A percentile compares a stretch with the other conserved stretches of the same genome.
Conservation (phyloP, 371 early-diverging fungal species). For the Mucor velutinosus region DNA sequence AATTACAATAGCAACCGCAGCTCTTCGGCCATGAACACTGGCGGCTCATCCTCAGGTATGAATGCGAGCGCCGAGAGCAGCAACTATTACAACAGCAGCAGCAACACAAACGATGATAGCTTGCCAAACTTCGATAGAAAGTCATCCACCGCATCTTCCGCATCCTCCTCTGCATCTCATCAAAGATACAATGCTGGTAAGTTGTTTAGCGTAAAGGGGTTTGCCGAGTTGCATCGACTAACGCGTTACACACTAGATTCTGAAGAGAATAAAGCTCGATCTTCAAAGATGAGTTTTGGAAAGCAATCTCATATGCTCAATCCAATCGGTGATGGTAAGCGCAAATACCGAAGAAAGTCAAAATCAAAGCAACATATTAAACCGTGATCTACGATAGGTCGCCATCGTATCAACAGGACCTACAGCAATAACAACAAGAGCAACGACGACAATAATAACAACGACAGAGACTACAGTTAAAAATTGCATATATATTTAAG, state of each 20-base stretch:
- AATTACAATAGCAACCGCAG: neutral
- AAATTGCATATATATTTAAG: neutral
- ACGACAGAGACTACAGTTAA: neutral
- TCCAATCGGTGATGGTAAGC: slow-evolving; percentile 20
- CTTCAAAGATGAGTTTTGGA: slow-evolving; percentile 34
- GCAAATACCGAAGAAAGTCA: slow-evolving; percentile 18
- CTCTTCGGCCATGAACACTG: neutral
- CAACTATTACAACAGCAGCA: neutral
- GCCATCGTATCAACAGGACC: neutral
- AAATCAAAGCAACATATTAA: slow-evolving; percentile 11
- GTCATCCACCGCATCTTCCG: slow-evolving; percentile 5
- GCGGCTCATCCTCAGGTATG: too few species aligned
- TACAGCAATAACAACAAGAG: neutral
- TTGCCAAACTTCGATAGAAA: neutral
- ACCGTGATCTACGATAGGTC: slow-evolving; percentile 4
- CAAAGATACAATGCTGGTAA: slow-evolving; percentile 6
- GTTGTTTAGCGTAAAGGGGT: neutral
- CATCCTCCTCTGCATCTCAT: neutral
- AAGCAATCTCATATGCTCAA: slow-evolving; percentile 38
- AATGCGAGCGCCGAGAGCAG: too few species aligned
- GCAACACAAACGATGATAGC: neutral
- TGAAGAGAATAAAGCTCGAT: slow-evolving; percentile 8
- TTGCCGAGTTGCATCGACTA: neutral
- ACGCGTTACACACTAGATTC: neutral
- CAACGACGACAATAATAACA: neutral